These are phyloP conservation scores for Hirsutella rhossiliensis DNA, from an alignment of 2,329 filamentous ascomycete species.

Conservation along the genomic window DNA sequence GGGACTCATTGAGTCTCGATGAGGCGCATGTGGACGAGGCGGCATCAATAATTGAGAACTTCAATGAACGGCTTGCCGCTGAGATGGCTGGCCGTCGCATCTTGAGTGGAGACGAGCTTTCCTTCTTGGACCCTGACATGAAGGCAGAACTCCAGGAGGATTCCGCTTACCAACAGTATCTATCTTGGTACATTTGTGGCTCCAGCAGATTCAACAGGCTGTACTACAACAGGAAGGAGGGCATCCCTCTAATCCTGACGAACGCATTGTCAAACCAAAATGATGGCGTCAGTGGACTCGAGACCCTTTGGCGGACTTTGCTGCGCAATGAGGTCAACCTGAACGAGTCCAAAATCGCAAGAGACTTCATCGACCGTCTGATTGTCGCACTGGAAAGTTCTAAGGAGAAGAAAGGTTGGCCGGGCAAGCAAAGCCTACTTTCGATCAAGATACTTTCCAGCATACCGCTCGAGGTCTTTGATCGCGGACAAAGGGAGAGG, in stretches of 20 bases:
- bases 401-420: slow-evolving; percentile 18
- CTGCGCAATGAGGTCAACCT: slow-evolving; percentile 25
- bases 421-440: slow-evolving; percentile 13
- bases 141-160: slow-evolving; percentile 14
- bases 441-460: slow-evolving; percentile 20
- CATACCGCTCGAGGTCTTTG: slow-evolving; percentile 26
- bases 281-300: slow-evolving; percentile 6
- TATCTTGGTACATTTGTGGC: slow-evolving; percentile 21
- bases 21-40: slow-evolving; percentile 15
- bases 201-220: slow-evolving; percentile 19
- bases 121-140: slow-evolving; percentile 5
- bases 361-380: slow-evolving; percentile 19
- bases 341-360: slow-evolving; percentile 19
- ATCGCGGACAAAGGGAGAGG: slow-evolving; percentile 29
- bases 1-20: slow-evolving; percentile 26
- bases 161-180: slow-evolving; percentile 16
- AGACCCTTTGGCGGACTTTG: slow-evolving; percentile 17
- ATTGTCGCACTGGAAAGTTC: slow-evolving; percentile 16
- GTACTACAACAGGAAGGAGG: slow-evolving; percentile 11
- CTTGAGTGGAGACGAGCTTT: slow-evolving; percentile 11
- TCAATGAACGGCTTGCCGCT: slow-evolving; percentile 19
- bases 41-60: slow-evolving; percentile 18
- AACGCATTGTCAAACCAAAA: slow-evolving; percentile 11
- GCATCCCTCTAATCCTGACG: slow-evolving; percentile 12
- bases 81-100: slow-evolving; percentile 14